Percentiles rank a stretch among this genome's conserved stretches.
Conservation (phyloP, 2,329 filamentous ascomycete species). For the Zarea fungicola region DNA sequence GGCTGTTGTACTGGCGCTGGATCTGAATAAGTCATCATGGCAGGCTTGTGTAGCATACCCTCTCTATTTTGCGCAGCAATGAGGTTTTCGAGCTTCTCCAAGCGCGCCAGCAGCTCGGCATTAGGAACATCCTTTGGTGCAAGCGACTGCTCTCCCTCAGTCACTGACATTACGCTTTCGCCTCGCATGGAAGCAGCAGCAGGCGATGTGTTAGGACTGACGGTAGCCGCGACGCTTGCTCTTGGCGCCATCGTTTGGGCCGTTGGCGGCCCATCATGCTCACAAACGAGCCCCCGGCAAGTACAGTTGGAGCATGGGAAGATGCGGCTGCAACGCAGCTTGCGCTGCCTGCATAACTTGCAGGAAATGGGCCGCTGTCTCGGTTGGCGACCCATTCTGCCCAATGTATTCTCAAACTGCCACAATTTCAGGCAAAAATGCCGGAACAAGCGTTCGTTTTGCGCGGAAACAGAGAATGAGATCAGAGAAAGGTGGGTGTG, state of each 20-base stretch:
- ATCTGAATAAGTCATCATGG: slow-evolving; percentile 7
- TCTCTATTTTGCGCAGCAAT: slow-evolving; percentile 18
- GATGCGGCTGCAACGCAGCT: slow-evolving; percentile 31
- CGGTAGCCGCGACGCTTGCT: slow-evolving; percentile 3
- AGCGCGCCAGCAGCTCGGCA: slow-evolving; percentile 19
- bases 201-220: not conserved
- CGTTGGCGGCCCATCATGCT: slow-evolving; percentile 9
- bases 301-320: slow-evolving; percentile 34
- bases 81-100: slow-evolving; percentile 24
- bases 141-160: not conserved
- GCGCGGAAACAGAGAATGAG: slow-evolving; percentile 4
- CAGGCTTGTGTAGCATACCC: slow-evolving; percentile 1
- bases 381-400: slow-evolving; percentile 24
- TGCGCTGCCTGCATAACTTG: slow-evolving; percentile 29
- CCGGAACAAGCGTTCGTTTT: not conserved
- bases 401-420: slow-evolving; percentile 5
- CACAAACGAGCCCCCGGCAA: slow-evolving; percentile 28
- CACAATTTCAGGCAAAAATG: slow-evolving; percentile 8
- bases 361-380: slow-evolving; percentile 32
- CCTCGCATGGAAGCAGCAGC: not conserved
- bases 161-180: slow-evolving; percentile 1
- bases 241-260: slow-evolving; percentile 4
- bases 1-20: slow-evolving; percentile 9
- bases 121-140: slow-evolving; percentile 17
- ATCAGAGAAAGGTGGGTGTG: slow-evolving; percentile 12